phyloP scores from a whole-genome alignment of 768 basidiomycete species.

The Tricholoma terreum region DNA sequence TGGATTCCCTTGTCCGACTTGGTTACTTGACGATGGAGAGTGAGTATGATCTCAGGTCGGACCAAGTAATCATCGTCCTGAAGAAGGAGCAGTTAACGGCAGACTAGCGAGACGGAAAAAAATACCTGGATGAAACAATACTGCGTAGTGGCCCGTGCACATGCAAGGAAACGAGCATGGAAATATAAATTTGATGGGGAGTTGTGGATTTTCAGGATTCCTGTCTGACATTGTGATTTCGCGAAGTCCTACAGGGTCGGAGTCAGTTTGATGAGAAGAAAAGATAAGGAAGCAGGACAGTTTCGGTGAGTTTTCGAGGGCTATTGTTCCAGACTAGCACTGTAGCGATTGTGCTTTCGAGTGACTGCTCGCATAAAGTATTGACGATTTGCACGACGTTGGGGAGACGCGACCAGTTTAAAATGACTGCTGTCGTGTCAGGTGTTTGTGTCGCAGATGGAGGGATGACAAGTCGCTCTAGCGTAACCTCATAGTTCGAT shows the following conservation, averaged over 20 bases:
- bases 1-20: constrained; percentile 36
- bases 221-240: constrained; percentile 37
- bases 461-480: neutral
- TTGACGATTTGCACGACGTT: constrained; percentile 58
- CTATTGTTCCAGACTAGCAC: constrained; percentile 67
- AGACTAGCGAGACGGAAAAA: neutral
- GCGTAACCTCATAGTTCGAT: neutral
- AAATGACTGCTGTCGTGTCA: constrained; percentile 53
- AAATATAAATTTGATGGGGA: constrained; percentile 58
- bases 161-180: constrained; percentile 59
- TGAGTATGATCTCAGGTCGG: constrained; percentile 50
- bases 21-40: constrained; percentile 42
- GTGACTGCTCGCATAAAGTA: constrained; percentile 44
- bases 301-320: constrained; percentile 36
- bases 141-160: constrained; percentile 44
- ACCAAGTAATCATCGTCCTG: constrained; percentile 73
- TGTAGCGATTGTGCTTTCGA: constrained; percentile 44
- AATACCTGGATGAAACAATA: constrained; percentile 64
- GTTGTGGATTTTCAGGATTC: constrained; percentile 51
- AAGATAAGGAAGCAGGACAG: constrained; percentile 33
- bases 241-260: constrained; percentile 38
- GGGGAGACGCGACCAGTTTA: constrained; percentile 66
- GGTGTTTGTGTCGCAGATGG: constrained; percentile 9
- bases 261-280: neutral
- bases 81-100: constrained; percentile 3